Evolutionary conservation across 768 basidiomycete species (phyloP), one percentile per base, ranked within the genome.

Genomic region (Amanita rubescens): DNA sequence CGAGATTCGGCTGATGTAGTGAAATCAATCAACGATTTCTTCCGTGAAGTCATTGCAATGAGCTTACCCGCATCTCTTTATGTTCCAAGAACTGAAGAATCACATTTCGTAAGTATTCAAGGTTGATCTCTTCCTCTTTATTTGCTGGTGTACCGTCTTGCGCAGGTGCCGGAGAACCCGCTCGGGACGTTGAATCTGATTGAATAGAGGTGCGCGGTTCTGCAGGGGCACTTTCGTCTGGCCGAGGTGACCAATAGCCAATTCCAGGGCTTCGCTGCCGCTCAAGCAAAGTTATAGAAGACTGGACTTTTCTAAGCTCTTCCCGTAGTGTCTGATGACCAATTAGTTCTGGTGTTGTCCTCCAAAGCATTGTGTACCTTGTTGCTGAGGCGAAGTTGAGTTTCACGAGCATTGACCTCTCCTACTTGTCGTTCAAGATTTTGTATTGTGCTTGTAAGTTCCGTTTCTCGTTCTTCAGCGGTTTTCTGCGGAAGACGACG

Each of bases 31-130:
- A 48, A 19, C n/a, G 43, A n/a, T 2, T 38, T 12, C 53, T 12
- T 24, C 38, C 19, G 22, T 35, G n/a, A 30, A 30, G 27, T 30
- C 17, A 6, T 49, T 12, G 33, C 24, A 39, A 22, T 3, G 37
- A 19, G 73, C 90, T 65, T 63, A 94, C 94, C 71, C 96, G 79
- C 94, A 97, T 97, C 67, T 98, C 94, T 66, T 95, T 94, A 71
- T 97, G 90, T 65, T 99, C 96, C 47, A 99, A 75, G 72, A 99
- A 99, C 66, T 98, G 96, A 43, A 99, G 67, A 53, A 98, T 92
- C 30, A 98, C 89, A 67, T 98, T 98, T 54, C 96, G 78, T 43
- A 99, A 69, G 68, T 99, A 99, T 70, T 98, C 96, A 7, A 95
- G 72, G 63, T 95, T 98, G 51, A 98, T 80, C 57, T 95, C 95